Evolutionary conservation across 75 land plant species (phyloP), one percentile per base, ranked within the genome.

Genomic region (Gnetum montanum): DNA sequence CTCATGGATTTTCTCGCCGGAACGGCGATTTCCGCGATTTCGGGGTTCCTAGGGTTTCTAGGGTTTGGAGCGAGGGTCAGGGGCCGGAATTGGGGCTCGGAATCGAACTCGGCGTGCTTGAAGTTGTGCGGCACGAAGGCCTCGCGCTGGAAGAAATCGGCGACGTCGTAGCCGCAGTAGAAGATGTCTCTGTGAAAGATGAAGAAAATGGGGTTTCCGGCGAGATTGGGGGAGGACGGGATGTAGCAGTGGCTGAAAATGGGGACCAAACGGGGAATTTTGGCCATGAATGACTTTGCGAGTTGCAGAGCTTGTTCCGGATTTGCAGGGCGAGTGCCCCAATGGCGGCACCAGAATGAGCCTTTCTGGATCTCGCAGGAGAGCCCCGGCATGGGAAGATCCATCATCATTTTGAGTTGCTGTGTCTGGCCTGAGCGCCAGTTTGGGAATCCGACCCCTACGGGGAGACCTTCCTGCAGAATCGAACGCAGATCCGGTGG

Each of bases 401-500:
- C 31, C 35, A 69, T 28, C 22, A 70, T 40, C 53, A 67, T 20
- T 25, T 43, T 52, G 19, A 81, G 68, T 59, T 69, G 76, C 24
- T 47, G 63, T 4, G 23, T 47, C 16, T 77, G 64, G 5, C 70
- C 62, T 30, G 71, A 70, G 16, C 90, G 65, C 90, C 90, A 86
- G 57, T 86, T 53, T 41, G 86, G 86, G 66, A 86, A 86, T 13
- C 74, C 76, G 8, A 67, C 52, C 8, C 74, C 79, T 7, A 57
- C 49, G 0, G 90, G 90, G 13, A 86, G 74, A 35, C 90, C 90
- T 24, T 75, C 80, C n/a, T 26, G 66, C 31, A 86, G 80, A 54
- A 86, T 72, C 38, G 90, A 54, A 1, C 74, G 58, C 54, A 86
- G 70, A 44, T 86, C 90, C n/a, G 90, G 80, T n/a, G 90, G 90